Base-by-base conservation (phyloP, 352 stramenopile genomes). In the Phytophthora ohioensis region DNA sequence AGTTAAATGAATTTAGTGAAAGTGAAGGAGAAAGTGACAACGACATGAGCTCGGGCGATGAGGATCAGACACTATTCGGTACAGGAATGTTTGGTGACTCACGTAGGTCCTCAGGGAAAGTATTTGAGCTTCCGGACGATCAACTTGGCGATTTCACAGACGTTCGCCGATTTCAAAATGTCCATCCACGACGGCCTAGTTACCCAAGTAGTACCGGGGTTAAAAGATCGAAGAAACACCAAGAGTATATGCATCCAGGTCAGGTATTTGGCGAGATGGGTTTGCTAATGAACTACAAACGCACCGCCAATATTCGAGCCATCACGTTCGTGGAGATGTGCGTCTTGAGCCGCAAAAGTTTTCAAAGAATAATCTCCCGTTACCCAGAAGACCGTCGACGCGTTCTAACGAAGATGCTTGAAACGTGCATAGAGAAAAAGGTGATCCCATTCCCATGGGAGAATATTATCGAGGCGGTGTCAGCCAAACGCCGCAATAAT, bases 221-320 rank as follows among this genome's bases (percentile, higher is more conserved):
- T 8, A 56, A 42, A 17, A 17, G 17, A 3, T 12, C 31, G 3
- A 56, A 30, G 8, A 56, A 7, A 27, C 3, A 42, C 6, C 32
- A 13, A 42, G 48, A 32, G 3, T 45, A 46, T 27, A 6, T 66
- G 5, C 11, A 48, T 5, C 56, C 56, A 1, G 75, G 75, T 9
- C 59, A 75, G 34, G 67, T 55, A 1, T 81, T 80, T 34, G 17
- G 17, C 17, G 17, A 17, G 17, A 17, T 17, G 17, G 17, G 17
- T 17, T 17, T 17, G 17, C 17, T 17, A 17, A 17, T 17, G 17
- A 17, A 17, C 17, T 17, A 17, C 17, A 17, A 17, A 17, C 17
- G 17, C 17, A 17, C 17, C 17, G 17, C 17, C 17, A 17, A 17
- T 17, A 17, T 17, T 17, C 17, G 17, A 17, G 17, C 17, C 17